Base-by-base conservation (phyloP, 169 alveolate genomes). In the Cystoisospora suis region DNA sequence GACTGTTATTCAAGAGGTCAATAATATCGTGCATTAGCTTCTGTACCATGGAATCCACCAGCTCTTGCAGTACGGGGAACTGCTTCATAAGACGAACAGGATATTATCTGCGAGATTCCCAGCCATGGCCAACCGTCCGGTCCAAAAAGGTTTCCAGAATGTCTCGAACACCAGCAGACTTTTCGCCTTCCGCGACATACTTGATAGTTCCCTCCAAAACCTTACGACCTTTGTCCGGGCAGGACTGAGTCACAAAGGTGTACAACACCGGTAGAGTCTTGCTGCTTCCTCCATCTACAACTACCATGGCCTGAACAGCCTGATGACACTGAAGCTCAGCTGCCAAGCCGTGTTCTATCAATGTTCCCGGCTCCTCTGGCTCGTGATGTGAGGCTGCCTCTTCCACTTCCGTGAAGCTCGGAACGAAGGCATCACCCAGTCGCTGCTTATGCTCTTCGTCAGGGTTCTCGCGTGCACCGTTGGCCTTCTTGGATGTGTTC, bases 221-320 rank as follows among this genome's bases (percentile, higher is more conserved):
- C 15, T 20, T 4, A 40, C 90, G 53, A 0, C 59, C 61, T 12
- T 53, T n/a, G 36, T 27, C 23, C 9, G 81, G 81, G 27, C 90
- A 61, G 49, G 75, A 17, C 45, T 38, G n/a, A 12, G 90, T 15
- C 23, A 1, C 32, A 17, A 59, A 40, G 45, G n/a, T 20, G 29
- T 59, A 58, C n/a, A 85, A 5, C 5, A 9, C 45, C 20, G 80
- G 59, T 29, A 59, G 58, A 7, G 90, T 85, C 32, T 44, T 45
- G 20, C 58, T 56, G 90, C 90, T 85, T 29, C 90, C 90, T 15
- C 80, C 90, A 61, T 85, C 90, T 20, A 85, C 29, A 4, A 85
- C 81, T 3, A 85, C 40, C 7, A 85, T 29, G 12, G 90, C 83
- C 56, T 72, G 83, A 0, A 56, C 45, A 2, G 83, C 83, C 6